Evolutionary conservation across 257 asterid species (phyloP), one percentile per base, ranked within the genome.

Genomic region (Nyctanthes arbortristis): DNA sequence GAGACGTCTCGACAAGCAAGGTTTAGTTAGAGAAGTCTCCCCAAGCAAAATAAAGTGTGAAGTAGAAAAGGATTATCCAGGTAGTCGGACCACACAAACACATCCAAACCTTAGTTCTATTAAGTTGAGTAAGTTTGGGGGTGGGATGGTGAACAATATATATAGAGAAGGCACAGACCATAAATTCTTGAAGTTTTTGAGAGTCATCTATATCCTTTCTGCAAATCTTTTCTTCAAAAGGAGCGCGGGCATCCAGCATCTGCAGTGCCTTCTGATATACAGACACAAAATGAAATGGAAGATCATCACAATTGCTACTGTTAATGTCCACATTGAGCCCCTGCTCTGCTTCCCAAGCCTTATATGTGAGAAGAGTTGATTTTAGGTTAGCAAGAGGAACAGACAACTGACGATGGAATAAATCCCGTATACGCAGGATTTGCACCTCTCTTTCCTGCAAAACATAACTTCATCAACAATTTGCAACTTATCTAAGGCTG

Each of bases 341-440:
- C 40, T 77, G 81, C 63, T 86, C 89, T 57, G 86, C 85, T 82
- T 85, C 97, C 97, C 99, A 94, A 33, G 88, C 84, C 71, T 88
- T 88, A 85, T 88, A 91, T 36, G 89, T 77, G 2, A 43, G 80
- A 72, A 89, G 90, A 66, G 87, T 82, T 64, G 93, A 71, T 63
- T 70, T 77, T 67, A 81, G 67, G 74, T 89, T 84, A 68, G 73
- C 78, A 68, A 84, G 95, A 61, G 97, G 99, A 75, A 94, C 79
- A 70, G 97, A 94, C 79, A 94, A 78, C 81, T 94, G 97, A 28
- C 99, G 97, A 64, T 81, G 95, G 73, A 84, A 94, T 69, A 94
- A 79, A 77, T 70, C 86, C 30, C 95, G 82, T 72, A 91, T 78
- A 8, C 83, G 90, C 82, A 87, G 96, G 61, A 81, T 77, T 84